Percentiles rank a stretch among this genome's conserved stretches.
Evolutionary conservation across 805 yeast species (phyloP).

Genomic region (Candida piceae): DNA sequence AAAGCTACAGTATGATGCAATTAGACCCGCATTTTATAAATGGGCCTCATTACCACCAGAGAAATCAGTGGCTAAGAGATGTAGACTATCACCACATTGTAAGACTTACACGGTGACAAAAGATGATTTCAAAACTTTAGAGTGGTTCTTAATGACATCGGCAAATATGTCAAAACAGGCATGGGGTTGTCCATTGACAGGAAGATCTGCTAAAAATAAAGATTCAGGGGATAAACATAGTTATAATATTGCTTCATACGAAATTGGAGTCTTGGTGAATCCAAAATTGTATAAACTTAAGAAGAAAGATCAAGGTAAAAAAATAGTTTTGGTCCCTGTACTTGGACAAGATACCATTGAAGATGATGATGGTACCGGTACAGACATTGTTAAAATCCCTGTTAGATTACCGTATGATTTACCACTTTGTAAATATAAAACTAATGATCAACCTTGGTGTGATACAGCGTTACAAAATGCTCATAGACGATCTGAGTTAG

Average conservation of each 20-base stretch:
- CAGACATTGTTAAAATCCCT: conserved; percentile 23
- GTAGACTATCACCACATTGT: conserved; percentile 45
- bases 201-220: not conserved
- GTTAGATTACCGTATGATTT: conserved; percentile 49
- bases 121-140: conserved; percentile 43
- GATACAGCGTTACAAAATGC: conserved; percentile 13
- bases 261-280: conserved; percentile 48
- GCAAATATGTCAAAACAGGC: conserved; percentile 75
- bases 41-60: conserved; percentile 38
- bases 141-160: conserved; percentile 71
- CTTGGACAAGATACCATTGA: conserved; percentile 33
- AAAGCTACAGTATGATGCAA: conserved; percentile 35
- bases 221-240: conserved; percentile 15
- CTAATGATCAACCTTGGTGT: conserved; percentile 48
- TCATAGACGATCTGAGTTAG: conserved; percentile 2
- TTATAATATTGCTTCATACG: conserved; percentile 39
- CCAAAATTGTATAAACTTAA: conserved; percentile 22
- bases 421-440: conserved; percentile 41
- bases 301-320: conserved; percentile 3
- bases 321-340: conserved; percentile 35
- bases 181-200: conserved; percentile 53
- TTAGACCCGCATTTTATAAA: conserved; percentile 38
- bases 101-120: conserved; percentile 59
- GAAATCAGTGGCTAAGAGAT: conserved; percentile 22
- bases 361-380: not conserved